A percentile compares a stretch with the other conserved stretches of the same genome.
Conservation (phyloP, 805 yeast species). For the Metahyphopichia silvanorum region DNA sequence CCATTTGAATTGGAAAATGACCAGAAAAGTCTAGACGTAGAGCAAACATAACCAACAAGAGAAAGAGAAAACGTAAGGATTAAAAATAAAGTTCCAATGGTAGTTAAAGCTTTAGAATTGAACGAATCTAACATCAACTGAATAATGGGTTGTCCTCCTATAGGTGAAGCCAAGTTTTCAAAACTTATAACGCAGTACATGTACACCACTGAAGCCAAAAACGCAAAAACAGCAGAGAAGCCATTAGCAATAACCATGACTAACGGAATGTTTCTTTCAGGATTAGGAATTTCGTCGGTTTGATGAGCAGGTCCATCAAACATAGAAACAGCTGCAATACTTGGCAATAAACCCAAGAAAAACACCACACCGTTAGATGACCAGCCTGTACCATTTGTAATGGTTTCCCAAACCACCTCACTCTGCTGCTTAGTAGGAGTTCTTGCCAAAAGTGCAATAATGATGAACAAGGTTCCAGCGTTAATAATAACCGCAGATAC, state of each 20-base stretch:
- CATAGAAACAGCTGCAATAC: conserved; percentile 25
- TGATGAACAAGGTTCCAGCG: conserved; percentile 17
- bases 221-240: conserved; percentile 23
- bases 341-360: conserved; percentile 21
- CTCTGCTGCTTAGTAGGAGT: conserved; percentile 15
- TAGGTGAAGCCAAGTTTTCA: conserved; percentile 11
- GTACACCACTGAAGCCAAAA: conserved; percentile 26
- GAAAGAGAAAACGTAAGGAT: conserved; percentile 16
- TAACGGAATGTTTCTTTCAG: conserved; percentile 27
- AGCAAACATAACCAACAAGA: conserved; percentile 16
- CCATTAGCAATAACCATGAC: conserved; percentile 27
- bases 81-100: conserved; percentile 16
- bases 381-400: conserved; percentile 25
- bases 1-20: conserved; percentile 34
- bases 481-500: conserved; percentile 16
- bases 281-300: conserved; percentile 29
- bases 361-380: conserved; percentile 20
- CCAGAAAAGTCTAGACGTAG: conserved; percentile 29
- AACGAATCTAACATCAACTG: conserved; percentile 20
- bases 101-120: conserved; percentile 21
- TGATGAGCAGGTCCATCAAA: conserved; percentile 32
- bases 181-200: conserved; percentile 19
- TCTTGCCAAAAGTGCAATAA: conserved; percentile 16
- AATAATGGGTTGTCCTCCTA: conserved; percentile 21
- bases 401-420: conserved; percentile 17